These are phyloP conservation scores for Leccinum rimulosum DNA, from an alignment of 768 basidiomycete genomes.

Conservation along the genomic window DNA sequence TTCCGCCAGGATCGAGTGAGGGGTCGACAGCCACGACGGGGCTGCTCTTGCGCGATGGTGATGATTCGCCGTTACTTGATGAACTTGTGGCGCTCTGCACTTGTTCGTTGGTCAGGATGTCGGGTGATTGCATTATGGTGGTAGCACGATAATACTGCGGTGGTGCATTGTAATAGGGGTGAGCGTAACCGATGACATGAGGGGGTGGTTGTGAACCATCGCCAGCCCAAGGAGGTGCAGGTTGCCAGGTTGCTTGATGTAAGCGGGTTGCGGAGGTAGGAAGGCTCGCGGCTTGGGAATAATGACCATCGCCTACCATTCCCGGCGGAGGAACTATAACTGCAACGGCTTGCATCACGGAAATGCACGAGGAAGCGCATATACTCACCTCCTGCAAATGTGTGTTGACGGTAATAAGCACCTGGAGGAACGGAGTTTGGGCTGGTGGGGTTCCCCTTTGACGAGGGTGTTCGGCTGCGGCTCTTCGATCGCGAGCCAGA, in stretches of 20 bases:
- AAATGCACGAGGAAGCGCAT: neutral
- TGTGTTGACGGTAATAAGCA: conserved; percentile 67
- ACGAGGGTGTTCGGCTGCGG: conserved; percentile 47
- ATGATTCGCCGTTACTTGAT: conserved; percentile 25
- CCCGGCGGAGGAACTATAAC: conserved; percentile 42
- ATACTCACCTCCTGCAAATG: conserved; percentile 42
- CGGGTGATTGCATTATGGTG: conserved; percentile 25
- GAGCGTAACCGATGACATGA: conserved; percentile 35
- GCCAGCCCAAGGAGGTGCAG: conserved; percentile 32
- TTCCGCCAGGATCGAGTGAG: conserved; percentile 13
- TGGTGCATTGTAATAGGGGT: conserved; percentile 34
- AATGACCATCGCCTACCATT: conserved; percentile 42
- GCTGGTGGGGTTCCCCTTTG: conserved; percentile 38
- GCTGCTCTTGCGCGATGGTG: conserved; percentile 27
- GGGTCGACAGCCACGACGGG: conserved; percentile 28
- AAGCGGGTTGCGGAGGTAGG: conserved; percentile 55
- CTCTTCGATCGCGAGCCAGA: conserved; percentile 47
- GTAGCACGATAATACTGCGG: conserved; percentile 49
- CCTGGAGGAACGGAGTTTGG: conserved; percentile 35
- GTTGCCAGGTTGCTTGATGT: conserved; percentile 42
- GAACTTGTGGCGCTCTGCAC: conserved; percentile 24
- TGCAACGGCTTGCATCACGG: conserved; percentile 17
- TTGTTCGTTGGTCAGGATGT: conserved; percentile 18
- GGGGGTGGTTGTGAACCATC: conserved; percentile 40
- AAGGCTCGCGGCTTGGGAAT: conserved; percentile 40